Evolutionary conservation across 306 rosid species (phyloP).

Genomic region (Sicyos edulis): DNA sequence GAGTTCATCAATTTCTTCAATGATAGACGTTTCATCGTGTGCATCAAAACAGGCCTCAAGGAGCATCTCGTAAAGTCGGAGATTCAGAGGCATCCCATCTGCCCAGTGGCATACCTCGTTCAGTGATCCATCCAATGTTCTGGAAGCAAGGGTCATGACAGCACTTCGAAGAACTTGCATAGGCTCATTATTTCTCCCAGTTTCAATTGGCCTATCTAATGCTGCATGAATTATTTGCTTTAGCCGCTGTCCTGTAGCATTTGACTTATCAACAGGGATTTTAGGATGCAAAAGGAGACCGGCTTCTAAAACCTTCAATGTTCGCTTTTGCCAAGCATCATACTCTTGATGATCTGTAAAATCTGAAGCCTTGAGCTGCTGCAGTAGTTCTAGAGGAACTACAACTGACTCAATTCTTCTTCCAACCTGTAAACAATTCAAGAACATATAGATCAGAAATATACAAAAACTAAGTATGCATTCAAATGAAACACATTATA

Average conservation of each 20-base stretch:
- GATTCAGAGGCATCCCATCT: conserved; percentile 92
- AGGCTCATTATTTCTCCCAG: conserved; percentile 80
- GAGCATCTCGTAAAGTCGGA: conserved; percentile 79
- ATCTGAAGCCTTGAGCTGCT: conserved; percentile 87
- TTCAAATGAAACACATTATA: neutral
- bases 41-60: conserved; percentile 75
- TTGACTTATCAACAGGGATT: conserved; percentile 63
- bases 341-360: conserved; percentile 79
- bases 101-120: conserved; percentile 92
- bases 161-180: conserved; percentile 96
- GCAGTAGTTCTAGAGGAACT: conserved; percentile 84
- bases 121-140: conserved; percentile 74
- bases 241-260: conserved; percentile 64
- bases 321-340: conserved; percentile 78
- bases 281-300: conserved; percentile 88
- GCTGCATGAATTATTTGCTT: conserved; percentile 74
- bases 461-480: neutral
- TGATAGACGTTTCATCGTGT: conserved; percentile 63
- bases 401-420: conserved; percentile 91
- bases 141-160: conserved; percentile 70
- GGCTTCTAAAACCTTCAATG: conserved; percentile 80
- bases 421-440: conserved; percentile 60
- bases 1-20: conserved; percentile 85
- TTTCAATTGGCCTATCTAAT: conserved; percentile 69
- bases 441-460: conserved; percentile 17